Percentiles rank a stretch among this genome's conserved stretches.
Conservation (phyloP, 306 rosid species). For the Gillenia trifoliata region DNA sequence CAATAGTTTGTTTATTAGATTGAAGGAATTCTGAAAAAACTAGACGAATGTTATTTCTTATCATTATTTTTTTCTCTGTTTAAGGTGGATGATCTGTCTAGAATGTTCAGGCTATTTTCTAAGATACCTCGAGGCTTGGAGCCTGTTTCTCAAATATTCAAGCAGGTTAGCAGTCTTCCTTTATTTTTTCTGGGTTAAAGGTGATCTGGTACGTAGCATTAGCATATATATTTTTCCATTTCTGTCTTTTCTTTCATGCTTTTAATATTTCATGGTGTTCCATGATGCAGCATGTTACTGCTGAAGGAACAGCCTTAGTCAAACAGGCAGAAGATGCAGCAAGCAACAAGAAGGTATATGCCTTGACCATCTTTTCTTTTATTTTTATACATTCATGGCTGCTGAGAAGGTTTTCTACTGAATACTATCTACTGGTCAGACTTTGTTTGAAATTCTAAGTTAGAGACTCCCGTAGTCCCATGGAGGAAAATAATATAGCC, state of each 20-base stretch:
- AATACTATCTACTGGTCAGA: not conserved
- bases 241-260: not conserved
- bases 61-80: conserved; percentile 10
- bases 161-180: conserved; percentile 50
- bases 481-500: not conserved
- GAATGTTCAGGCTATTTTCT: conserved; percentile 97
- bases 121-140: conserved; percentile 87
- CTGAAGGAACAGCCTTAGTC: conserved; percentile 92
- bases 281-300: conserved; percentile 75
- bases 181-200: conserved; percentile 7
- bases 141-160: conserved; percentile 83
- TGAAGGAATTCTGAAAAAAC: not conserved
- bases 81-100: conserved; percentile 83
- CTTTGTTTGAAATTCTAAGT: not conserved
- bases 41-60: conserved; percentile 3
- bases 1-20: too few relatives aligned
- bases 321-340: conserved; percentile 98
- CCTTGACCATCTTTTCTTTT: conserved; percentile 9
- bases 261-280: conserved; percentile 14
- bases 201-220: not conserved
- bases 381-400: not conserved
- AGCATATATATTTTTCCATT: conserved; percentile 2
- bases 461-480: not conserved
- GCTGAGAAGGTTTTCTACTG: not conserved
- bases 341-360: conserved; percentile 74